Evolutionary conservation across 2,329 filamentous ascomycete genomes (phyloP), one percentile per base, ranked within the genome.

Genomic region (Didymella pomorum): DNA sequence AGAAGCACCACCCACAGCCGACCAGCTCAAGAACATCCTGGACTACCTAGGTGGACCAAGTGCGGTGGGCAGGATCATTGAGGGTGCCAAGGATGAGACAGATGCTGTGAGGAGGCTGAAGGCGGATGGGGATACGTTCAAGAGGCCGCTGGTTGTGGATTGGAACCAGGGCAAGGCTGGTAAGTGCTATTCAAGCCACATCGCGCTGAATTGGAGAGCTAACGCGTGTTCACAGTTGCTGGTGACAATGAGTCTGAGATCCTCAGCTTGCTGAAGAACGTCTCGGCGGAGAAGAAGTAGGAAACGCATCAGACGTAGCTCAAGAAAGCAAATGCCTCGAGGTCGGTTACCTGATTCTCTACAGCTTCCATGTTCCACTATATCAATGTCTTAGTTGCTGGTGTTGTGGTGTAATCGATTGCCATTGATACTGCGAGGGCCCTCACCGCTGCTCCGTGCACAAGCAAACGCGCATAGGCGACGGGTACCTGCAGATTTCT

Each of bases 141-240:
- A 89, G 70, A 81, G 89, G 66, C 94, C 94, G 25, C 79, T 97
- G 69, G 64, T 89, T 58, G 94, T 98, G 51, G 94, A 98, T 76
- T 98, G 95, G 95, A 92, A 90, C 75, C 93, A 94, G 76, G 95
- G 93, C 64, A 90, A 87, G 76, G 94, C 89, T 45, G 82, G 90
- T 80, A 77, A 54, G 79, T 73, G 18, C 28, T 39, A 16, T 43
- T 7, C 23, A 10, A 9, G 11, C 25, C 18, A 16, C n/a, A 1
- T 33, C 4, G 10, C 31, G 11, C 11, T 26, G 21, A 26, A 29
- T 44, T 29, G 8, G 16, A 39, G 50, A 31, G 18, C 25, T 46
- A 41, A 41, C 63, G 68, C 7, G 57, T 68, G 3, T 11, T 20
- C 25, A 25, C 62, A 84, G 85, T 88, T 10, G 81, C 86, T 25